Evolutionary conservation across 2,329 filamentous ascomycete genomes (phyloP).

Genomic region (Amauroascus verrucosus): DNA sequence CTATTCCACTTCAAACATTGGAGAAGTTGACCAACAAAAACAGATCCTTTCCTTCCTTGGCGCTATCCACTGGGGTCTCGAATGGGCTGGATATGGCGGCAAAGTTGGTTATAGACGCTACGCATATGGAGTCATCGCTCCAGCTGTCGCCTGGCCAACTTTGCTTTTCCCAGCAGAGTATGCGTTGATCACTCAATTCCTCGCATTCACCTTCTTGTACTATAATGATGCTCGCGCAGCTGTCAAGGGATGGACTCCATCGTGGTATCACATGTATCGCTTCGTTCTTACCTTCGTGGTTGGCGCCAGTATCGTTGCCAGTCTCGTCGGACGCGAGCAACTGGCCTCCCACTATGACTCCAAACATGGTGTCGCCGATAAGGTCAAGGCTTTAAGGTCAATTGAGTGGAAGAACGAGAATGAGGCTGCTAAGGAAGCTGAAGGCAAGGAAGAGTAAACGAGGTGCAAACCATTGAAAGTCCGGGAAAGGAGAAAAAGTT

Average conservation of each 20-base stretch:
- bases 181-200: constrained; percentile 75
- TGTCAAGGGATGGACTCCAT: constrained; percentile 64
- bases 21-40: not conserved
- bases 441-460: constrained; percentile 15
- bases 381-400: constrained; percentile 42
- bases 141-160: constrained; percentile 80
- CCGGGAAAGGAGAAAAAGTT: constrained; percentile 1
- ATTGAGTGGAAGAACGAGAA: constrained; percentile 35
- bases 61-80: constrained; percentile 86
- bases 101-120: constrained; percentile 68
- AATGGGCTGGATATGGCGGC: constrained; percentile 62
- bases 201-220: constrained; percentile 75
- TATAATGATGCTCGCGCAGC: constrained; percentile 69
- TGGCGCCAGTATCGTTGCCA: constrained; percentile 68
- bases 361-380: constrained; percentile 37
- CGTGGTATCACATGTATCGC: constrained; percentile 81
- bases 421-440: constrained; percentile 25
- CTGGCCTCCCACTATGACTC: constrained; percentile 40
- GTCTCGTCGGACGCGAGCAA: constrained; percentile 70
- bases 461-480: not conserved
- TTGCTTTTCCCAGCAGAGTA: constrained; percentile 74
- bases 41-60: constrained; percentile 88
- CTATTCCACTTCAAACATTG: not conserved
- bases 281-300: constrained; percentile 89
- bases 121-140: constrained; percentile 67